Base-by-base conservation (phyloP, 345 rosid genomes). In the Firmiana major region DNA sequence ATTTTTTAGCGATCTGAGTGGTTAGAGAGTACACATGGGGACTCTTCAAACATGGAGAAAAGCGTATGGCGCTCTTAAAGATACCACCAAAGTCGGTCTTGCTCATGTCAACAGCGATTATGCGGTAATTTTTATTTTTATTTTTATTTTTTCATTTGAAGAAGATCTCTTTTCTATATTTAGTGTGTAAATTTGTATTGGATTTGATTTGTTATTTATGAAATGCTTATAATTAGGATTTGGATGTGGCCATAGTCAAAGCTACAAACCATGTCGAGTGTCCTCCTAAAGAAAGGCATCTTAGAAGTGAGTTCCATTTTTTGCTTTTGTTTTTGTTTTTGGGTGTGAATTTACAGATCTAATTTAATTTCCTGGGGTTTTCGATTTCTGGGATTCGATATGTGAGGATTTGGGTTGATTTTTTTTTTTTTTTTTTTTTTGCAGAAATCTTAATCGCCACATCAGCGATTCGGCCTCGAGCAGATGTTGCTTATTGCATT, bases 81-180 rank as follows among this genome's bases (percentile, higher is more conserved):
- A 97, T 75, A 62, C 90, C 88, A 97, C 99, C 83, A 97, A 97
- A 94, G 98, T 97, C 89, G 99, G 99, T 49, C 93, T 97, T 70
- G 98, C 98, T 79, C 99, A 96, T 69, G 98, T 97, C 85, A 97
- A 97, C 86, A 92, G 97, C 86, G 98, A 94, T 79, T 97, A 84
- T 73, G 97, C 99, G 85, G 99, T 96, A 84, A 51, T 77, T 79
- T 43, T 31, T 96, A 84, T 45, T 77, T 79, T 43, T 31, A 34
- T 58, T 7, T 43, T 58, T 49, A 12, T 8, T 17, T 22, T 31
- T 26, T 24, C n/a, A 45, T 53, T 66, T 36, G n/a, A 24, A 31
- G 9, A 0, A 38, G 0, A 5, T 73, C 54, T 46, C 16, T 10
- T 49, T 57, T 54, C 62, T 16, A 13, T 60, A 9, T 63, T 80